Evolutionary conservation across 1,284 basidiomycete species (phyloP).

Genomic region (Fomitopsis betulina): DNA sequence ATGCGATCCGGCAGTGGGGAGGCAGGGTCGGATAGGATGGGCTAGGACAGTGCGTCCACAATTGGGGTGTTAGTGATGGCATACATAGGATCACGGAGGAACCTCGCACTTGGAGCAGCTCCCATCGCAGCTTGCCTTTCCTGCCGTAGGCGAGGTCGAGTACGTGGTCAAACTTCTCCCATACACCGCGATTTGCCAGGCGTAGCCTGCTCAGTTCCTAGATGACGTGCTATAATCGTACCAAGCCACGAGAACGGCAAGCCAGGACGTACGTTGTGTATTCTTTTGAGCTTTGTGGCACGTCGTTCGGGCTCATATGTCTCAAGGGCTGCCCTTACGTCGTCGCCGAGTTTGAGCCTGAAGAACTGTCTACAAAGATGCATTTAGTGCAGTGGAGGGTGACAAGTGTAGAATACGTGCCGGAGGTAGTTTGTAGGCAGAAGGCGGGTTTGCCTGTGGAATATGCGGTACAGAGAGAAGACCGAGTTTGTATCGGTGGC

Average conservation of each 20-base stretch:
- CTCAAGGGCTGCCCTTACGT: conserved; percentile 35
- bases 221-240: neutral
- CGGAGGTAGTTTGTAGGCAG: conserved; percentile 59
- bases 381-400: conserved; percentile 11
- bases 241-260: conserved; percentile 2
- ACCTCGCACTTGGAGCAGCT: conserved; percentile 52
- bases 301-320: conserved; percentile 25
- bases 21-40: conserved; percentile 45
- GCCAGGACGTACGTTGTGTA: conserved; percentile 39
- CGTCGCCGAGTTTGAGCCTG: conserved; percentile 54
- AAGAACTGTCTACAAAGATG: conserved; percentile 53
- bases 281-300: conserved; percentile 41
- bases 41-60: conserved; percentile 31
- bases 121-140: conserved; percentile 63
- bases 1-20: conserved; percentile 39
- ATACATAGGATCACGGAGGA: neutral
- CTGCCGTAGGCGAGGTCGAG: conserved; percentile 77
- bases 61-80: neutral
- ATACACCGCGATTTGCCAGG: conserved; percentile 51
- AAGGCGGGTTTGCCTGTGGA: conserved; percentile 44
- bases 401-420: conserved; percentile 29
- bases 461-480: conserved; percentile 46
- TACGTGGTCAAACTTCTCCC: conserved; percentile 52
- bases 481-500: conserved; percentile 10
- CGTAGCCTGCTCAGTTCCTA: conserved; percentile 56